Base-by-base conservation (phyloP, 2,329 filamentous ascomycete species). In the Penicillium sp. region DNA sequence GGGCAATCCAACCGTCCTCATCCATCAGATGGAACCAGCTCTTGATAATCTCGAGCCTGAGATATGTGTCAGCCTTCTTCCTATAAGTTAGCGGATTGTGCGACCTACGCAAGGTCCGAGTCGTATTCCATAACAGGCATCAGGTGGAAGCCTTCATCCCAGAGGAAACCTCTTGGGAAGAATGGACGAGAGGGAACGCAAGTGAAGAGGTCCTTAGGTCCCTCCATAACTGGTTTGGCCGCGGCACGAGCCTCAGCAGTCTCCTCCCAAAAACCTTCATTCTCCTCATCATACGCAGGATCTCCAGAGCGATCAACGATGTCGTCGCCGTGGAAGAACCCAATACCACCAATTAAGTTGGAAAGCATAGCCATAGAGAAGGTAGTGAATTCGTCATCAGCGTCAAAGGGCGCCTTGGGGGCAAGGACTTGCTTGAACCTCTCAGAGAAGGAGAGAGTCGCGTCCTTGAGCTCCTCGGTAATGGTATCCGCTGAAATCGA, bases 21-120 rank as follows among this genome's bases (percentile, higher is more conserved):
- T 99, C 95, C 85, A 98, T 96, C 18, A 96, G 85, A 64, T 89
- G 92, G 79, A 96, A 96, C 95, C 95, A 99, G 77, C 91, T 96
- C 78, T 89, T 91, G 62, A 98, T 85, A 64, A 99, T 92, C 63
- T 97, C 92, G 51, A 88, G 81, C 0, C 79, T 83, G 40, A 14
- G 43, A 33, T 9, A 35, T 60, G 3, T 56, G 65, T 73, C 16
- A 43, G n/a, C 37, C 31, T 14, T 54, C n/a, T 47, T 14, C 18
- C 13, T 1, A 16, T 35, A 22, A n/a, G 0, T 19, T n/a, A n/a
- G 14, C 0, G 16, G 2, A 10, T 39, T 31, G 13, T n/a, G 39
- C 35, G 31, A 72, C 77, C 54, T 71, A 81, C 79, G 91, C 88
- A 53, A 98, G 83, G 70, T 97, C 93, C 54, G 92, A 86, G 73